Evolutionary conservation across 108 stramenopile genomes (phyloP), one percentile per base, ranked within the genome.

Genomic region (Cylindrotheca closterium): DNA sequence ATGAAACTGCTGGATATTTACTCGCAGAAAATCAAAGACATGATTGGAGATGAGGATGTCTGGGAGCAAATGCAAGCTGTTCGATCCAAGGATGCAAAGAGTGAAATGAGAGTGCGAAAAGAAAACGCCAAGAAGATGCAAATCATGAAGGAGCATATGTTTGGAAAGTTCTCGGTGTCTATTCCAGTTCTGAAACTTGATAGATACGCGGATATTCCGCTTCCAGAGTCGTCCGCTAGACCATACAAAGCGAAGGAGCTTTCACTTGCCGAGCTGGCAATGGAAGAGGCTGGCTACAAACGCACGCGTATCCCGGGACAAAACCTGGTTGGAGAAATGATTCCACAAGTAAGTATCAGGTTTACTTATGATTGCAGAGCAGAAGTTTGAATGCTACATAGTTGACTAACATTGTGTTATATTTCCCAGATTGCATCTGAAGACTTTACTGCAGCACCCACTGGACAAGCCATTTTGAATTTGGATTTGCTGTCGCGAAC

Each of bases 241-340:
- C 83, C 87, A 0, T 88, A 82, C 63, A 31, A 55, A n/a, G 51
- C 59, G 27, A 60, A 37, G 21, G 55, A 52, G 22, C 25, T 78
- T n/a, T 60, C 83, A n/a, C 55, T 89, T 1, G 80, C 82, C 3
- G 80, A 78, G 48, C 60, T 89, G 45, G 84, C 86, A 18, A 89
- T 88, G 86, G 63, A 78, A 67, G 86, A 93, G 77, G 87, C 83
- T 32, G 87, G 89, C 45, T 83, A 85, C 55, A 70, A 78, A 30
- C 59, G 77, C 23, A 74, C 58, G 48, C 80, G 78, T 52, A 29
- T 85, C 7, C 71, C 70, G 56, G 89, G 89, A 30, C 89, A 91
- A 56, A 81, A 83, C 3, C 55, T 91, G 30, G 79, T 78, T 34
- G 86, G 84, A 3, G 79, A 83, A 30, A 82, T 91, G 82, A 87